Base-by-base conservation (phyloP, 495 filamentous ascomycete species). In the Schizothecium vesticola region DNA sequence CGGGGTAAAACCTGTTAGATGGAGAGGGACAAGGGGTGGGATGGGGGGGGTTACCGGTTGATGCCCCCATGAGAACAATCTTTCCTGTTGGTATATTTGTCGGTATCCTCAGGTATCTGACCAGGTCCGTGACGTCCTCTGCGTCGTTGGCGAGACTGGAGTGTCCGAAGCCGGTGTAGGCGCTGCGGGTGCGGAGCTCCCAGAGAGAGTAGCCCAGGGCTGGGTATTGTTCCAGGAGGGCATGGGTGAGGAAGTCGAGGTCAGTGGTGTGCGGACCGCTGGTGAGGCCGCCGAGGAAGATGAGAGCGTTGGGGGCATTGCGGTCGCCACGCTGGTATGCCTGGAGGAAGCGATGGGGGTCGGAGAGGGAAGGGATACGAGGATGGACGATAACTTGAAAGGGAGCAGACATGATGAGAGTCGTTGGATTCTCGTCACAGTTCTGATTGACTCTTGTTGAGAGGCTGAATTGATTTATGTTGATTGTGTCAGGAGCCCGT, bases 241-340 rank as follows among this genome's bases (percentile, higher is more conserved):
- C 36, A 9, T 31, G 21, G 43, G 9, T 0, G 6, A 67, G 36
- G 60, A 65, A 59, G 24, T n/a, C 16, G 24, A 63, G 23, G 8
- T 62, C 43, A 3, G 60, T 67, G 6, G 58, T 36, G 64, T 86
- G 83, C 56, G 92, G 83, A 6, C 90, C 91, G 76, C 91, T 91
- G 51, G 85, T 87, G 59, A 97, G 85, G 11, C 93, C 93, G 69
- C 88, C 89, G 61, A 96, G 83, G 77, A 92, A 94, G 69, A 97
- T 80, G n/a, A 96, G 79, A 25, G 86, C 87, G 80, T 94, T 86
- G 64, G 75, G 76, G 72, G 75, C 61, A 56, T 79, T 74, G 73
- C 72, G 23, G 58, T 59, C 59, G 51, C 74, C 75, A 23, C 69
- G 56, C 65, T 80, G 78, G 65, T 80, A 80, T 22, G 77, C 78